Base-by-base conservation (phyloP, 306 rosid species). In the Datisca glomerata region DNA sequence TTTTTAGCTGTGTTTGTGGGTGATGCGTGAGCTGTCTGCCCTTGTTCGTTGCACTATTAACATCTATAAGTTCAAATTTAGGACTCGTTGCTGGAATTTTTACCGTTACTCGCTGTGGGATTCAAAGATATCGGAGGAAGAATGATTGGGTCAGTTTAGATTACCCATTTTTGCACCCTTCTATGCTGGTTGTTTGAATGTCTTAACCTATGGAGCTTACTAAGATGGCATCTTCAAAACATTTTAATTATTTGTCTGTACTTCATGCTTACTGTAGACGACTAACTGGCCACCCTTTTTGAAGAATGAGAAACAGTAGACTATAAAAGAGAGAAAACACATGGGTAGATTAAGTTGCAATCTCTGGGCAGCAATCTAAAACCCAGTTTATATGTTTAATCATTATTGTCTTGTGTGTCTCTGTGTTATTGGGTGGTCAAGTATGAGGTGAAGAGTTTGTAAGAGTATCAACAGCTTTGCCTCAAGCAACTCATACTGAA, bases 131-230 rank as follows among this genome's bases (percentile, higher is more conserved):
- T 60, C 55, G 93, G 51, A 22, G 57, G 7, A 68, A 51, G 68
- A 64, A 73, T 45, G 98, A 89, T 75, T 79, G 81, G 98, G 98
- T 89, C 63, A 63, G 80, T 68, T 48, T 7, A 24, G 6, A 10
- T 17, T 5, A 21, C 16, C 23, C 18, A 18, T 12, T 25, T 40
- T 27, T 28, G 18, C 15, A 7, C 12, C 12, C 4, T 22, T 49
- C 3, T 23, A n/a, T n/a, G n/a, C n/a, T 12, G 1, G 3, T 29
- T 47, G 15, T 17, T 47, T 32, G 27, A 47, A 47, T 47, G 28
- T 19, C 5, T 4, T 47, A 14, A 15, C 21, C 10, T 36, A 3
- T 35, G 23, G 31, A 42, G 18, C 1, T 28, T 21, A n/a, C 18
- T 15, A 14, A 47, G 11, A 12, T 29, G n/a, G 27, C 7, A 21